Percentiles rank a stretch among this genome's conserved stretches.
Evolutionary conservation across 2,329 filamentous ascomycete genomes (phyloP).

Genomic region (Paramyrothecium roridum): DNA sequence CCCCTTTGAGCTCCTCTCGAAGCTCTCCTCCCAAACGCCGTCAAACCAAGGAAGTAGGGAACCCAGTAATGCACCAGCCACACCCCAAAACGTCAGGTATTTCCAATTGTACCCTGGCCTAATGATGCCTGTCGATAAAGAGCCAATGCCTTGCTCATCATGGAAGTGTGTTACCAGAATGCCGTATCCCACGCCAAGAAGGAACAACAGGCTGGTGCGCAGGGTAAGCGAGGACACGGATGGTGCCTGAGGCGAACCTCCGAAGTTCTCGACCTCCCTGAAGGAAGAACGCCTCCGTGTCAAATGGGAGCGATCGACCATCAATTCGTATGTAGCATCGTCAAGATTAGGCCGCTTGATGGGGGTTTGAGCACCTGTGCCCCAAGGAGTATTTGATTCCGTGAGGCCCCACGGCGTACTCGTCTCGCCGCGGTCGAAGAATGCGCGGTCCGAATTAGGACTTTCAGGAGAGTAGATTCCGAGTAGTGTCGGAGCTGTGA

Average conservation of each 20-base stretch:
- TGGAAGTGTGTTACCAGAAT: conserved; percentile 77
- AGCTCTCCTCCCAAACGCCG: conserved; percentile 61
- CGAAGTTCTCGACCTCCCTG: conserved; percentile 14
- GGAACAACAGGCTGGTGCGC: conserved; percentile 66
- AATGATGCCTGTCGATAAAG: conserved; percentile 50
- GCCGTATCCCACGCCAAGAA: conserved; percentile 80
- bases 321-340: conserved; percentile 40
- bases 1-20: conserved; percentile 29
- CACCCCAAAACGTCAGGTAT: conserved; percentile 79
- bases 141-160: conserved; percentile 60
- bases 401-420: neutral
- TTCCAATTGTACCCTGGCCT: conserved; percentile 48
- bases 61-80: conserved; percentile 74
- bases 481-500: conserved; percentile 84
- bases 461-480: conserved; percentile 81
- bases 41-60: conserved; percentile 84
- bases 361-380: conserved; percentile 72
- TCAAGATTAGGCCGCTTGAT: conserved; percentile 39
- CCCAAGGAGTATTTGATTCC: conserved; percentile 64
- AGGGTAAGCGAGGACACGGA: conserved; percentile 46
- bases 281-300: conserved; percentile 32
- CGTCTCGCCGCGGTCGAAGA: conserved; percentile 42
- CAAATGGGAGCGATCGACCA: conserved; percentile 34
- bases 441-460: conserved; percentile 44
- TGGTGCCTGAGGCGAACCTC: conserved; percentile 7